Base-by-base conservation (phyloP, 768 basidiomycete genomes). In the Infundibulicybe gibba region DNA sequence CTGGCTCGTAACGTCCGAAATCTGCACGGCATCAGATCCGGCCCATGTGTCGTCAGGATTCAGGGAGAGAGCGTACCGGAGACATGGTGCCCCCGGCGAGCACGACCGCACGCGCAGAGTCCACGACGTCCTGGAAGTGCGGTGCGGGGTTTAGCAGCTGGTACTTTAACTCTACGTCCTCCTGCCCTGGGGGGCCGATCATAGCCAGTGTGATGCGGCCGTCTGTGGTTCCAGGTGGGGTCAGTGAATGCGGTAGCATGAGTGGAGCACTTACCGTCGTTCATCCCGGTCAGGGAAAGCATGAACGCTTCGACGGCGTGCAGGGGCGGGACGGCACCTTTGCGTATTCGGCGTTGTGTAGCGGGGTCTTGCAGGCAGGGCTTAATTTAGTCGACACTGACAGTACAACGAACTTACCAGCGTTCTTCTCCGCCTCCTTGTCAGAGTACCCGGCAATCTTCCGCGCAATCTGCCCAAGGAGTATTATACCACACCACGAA, bases 81-180 rank as follows among this genome's bases (percentile, higher is more conserved):
- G 93, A 92, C 97, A 99, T 97, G 0, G 95, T 99, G 4, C 95
- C 95, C 8, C 95, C 95, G 6, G 97, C 95, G 33, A 99, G 71
- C 21, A 98, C 68, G n/a, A 98, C 84, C 2, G 88, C 78, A 32
- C 91, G 71, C 1, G 94, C 91, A 19, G 75, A 72, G 15, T 92
- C 83, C 1, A 91, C 80, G 5, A 97, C 78, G n/a, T 91, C 87
- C 45, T 75, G 70, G 59, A 98, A 98, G 48, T 84, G 75, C 5
- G 90, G 87, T 1, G 90, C 80, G 1, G 97, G 94, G 57, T 98
- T 97, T 17, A 99, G 77, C 15, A 93, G 81, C 51, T 97, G 89
- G 57, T 97, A 99, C 58, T 88, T 92, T 44, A 97, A 68, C 49
- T 86, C 83, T 4, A 89, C 71, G 30, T 68, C 71, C 49, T 66